Evolutionary conservation across 148 eudicot species (phyloP), one percentile per base, ranked within the genome.

Genomic region (Silene latifolia): DNA sequence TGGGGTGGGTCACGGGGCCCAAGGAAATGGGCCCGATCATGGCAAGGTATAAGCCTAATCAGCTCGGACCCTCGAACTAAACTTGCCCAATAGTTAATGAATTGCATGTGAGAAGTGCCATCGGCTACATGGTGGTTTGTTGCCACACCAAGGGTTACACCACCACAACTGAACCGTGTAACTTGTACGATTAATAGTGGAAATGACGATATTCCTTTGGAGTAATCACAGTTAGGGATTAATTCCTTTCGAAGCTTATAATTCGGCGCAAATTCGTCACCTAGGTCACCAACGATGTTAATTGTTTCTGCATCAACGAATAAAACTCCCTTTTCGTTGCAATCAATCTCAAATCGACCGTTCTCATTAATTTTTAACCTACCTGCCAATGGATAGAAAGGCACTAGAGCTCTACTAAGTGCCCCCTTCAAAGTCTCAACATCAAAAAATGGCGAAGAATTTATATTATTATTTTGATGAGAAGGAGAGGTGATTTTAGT

Each of bases 161-260:
- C 80, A 0, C 87, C 87, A 19, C 87, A 84, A 5, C 59, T 65
- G 57, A 84, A 84, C 7, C 76, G 81, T 4, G 87, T 84, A 20
- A 84, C 44, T 68, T 83, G 83, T 25, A 65, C 35, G n/a, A n/a
- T n/a, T n/a, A n/a, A n/a, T n/a, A n/a, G n/a, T n/a, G n/a, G n/a
- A n/a, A n/a, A n/a, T n/a, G n/a, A n/a, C n/a, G n/a, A n/a, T n/a
- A n/a, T 3, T 15, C 69, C 84, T 27, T 13, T 59, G 0, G 81
- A 70, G 72, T 72, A 78, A 51, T 78, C 85, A 57, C 63, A 56
- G 0, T 8, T 17, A 2, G 85, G 77, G 8, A 74, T 24, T 23
- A 75, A 7, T 42, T 56, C 10, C 75, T 15, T 62, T 20, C 23
- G 29, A 1, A 78, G 67, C 72, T 70, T 35, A 0, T 14, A 5